phyloP scores from a whole-genome alignment of 805 yeast genomes.

The Yarrowia osloensis region DNA sequence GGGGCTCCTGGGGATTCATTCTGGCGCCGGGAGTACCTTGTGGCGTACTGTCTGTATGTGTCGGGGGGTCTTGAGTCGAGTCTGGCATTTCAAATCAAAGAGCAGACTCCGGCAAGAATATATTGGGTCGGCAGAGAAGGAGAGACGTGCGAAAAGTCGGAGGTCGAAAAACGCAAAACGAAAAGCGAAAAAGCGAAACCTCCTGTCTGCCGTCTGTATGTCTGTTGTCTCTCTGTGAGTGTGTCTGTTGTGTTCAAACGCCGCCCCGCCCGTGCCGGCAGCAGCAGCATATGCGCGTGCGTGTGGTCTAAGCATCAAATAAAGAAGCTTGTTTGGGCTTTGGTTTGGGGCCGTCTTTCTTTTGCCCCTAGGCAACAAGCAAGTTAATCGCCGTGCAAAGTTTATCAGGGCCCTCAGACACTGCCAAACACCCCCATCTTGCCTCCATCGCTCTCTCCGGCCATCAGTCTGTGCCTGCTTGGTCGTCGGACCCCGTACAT shows the following conservation, averaged over 20 bases:
- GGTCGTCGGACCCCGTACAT: conserved; percentile 12
- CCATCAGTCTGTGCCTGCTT: conserved; percentile 7
- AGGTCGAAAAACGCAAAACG: background rate
- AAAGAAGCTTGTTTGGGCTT: background rate
- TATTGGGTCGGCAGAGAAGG: background rate
- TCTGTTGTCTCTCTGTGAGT: background rate
- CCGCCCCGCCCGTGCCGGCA: conserved; percentile 12
- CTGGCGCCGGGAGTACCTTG: background rate
- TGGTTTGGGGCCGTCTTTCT: conserved; percentile 1
- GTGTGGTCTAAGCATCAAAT: background rate
- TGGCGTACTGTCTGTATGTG: background rate
- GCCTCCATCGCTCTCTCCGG: too few species aligned
- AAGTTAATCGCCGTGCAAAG: conserved; percentile 13
- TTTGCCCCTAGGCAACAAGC: conserved; percentile 2
- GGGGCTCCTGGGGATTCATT: conserved; percentile 25
- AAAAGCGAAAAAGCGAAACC: background rate
- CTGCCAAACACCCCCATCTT: too few species aligned
- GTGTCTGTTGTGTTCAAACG: background rate
- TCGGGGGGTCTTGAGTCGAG: conserved; percentile 3
- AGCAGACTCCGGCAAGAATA: background rate
- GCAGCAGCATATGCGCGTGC: conserved; percentile 10
- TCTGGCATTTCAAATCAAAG: conserved; percentile 1
- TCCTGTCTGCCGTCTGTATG: background rate
- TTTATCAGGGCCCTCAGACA: background rate
- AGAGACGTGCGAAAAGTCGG: background rate